These are phyloP conservation scores for Phanerodontia chrysosporium DNA, from an alignment of 768 basidiomycete species.

Conservation along the genomic window DNA sequence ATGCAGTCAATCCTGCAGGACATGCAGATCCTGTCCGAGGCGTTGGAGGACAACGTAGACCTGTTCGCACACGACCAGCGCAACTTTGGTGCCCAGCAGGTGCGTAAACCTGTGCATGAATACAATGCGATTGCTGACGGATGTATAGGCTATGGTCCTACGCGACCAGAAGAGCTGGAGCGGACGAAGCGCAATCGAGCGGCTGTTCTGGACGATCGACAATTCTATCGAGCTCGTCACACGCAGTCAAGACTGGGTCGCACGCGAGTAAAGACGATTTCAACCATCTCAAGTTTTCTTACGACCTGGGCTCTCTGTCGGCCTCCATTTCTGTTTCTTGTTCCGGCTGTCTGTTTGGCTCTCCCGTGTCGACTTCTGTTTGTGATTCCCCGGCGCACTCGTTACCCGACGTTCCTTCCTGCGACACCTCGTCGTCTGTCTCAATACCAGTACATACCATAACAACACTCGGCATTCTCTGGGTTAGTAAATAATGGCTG, in stretches of 20 bases:
- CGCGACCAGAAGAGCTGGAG: constrained; percentile 97
- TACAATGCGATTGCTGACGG: background rate
- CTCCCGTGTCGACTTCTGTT: background rate
- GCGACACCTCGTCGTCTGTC: constrained; percentile 6
- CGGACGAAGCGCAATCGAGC: constrained; percentile 83
- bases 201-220: constrained; percentile 90
- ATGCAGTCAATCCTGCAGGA: constrained; percentile 85
- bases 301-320: background rate
- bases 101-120: constrained; percentile 28
- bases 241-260: constrained; percentile 82
- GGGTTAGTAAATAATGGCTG: background rate
- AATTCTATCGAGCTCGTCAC: constrained; percentile 84
- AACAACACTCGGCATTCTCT: constrained; percentile 2
- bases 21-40: constrained; percentile 81
- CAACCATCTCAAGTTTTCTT: background rate
- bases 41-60: constrained; percentile 86
- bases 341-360: background rate
- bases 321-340: background rate
- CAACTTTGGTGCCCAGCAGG: constrained; percentile 97
- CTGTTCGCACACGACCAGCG: constrained; percentile 91
- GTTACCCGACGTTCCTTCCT: background rate
- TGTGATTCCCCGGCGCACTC: background rate
- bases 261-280: constrained; percentile 19
- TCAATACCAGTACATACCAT: background rate
- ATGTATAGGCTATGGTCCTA: constrained; percentile 82